Conservation (phyloP, 352 stramenopile species). For the Phytophthora rubi region DNA sequence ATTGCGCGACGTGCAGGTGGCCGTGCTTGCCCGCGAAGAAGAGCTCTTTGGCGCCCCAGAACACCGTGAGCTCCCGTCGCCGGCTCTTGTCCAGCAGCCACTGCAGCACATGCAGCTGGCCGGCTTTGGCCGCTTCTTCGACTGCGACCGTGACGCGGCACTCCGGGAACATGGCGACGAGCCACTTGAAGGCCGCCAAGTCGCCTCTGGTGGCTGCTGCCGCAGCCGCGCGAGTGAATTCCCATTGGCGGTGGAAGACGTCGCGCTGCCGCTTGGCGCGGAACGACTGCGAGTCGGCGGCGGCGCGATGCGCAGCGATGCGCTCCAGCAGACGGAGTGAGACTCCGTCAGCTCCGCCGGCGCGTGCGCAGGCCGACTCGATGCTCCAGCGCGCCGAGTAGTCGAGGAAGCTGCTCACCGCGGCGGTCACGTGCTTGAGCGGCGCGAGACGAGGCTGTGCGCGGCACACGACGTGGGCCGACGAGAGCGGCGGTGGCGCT, state of each 20-base stretch:
- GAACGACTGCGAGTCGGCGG: conserved; percentile 8
- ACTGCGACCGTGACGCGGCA: conserved; percentile 40
- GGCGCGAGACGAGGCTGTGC: conserved; percentile 32
- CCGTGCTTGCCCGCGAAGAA: conserved; percentile 44
- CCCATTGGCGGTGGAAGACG: conserved; percentile 36
- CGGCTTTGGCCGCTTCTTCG: conserved; percentile 40
- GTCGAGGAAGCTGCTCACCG: conserved; percentile 43
- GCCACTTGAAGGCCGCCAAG: conserved; percentile 32
- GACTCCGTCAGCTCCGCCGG: conserved; percentile 1
- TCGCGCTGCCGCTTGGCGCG: conserved; percentile 17
- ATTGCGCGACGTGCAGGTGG: conserved; percentile 36
- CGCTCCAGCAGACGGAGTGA: conserved; percentile 29
- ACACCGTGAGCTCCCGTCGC: conserved; percentile 27
- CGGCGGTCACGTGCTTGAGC: conserved; percentile 33
- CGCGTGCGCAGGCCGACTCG: conserved; percentile 24
- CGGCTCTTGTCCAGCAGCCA: conserved; percentile 30
- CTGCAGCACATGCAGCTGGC: conserved; percentile 31
- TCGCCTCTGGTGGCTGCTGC: conserved; percentile 28
- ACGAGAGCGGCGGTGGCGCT: conserved; percentile 25
- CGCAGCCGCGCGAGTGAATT: conserved; percentile 34
- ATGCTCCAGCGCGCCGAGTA: conserved; percentile 33
- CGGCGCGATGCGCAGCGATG: conserved; percentile 22
- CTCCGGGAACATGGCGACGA: conserved; percentile 22
- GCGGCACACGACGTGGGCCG: conserved; percentile 35
- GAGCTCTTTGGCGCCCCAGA: conserved; percentile 42